Evolutionary conservation across 768 basidiomycete genomes (phyloP).

Genomic region (Cyclocybe cylindracea): DNA sequence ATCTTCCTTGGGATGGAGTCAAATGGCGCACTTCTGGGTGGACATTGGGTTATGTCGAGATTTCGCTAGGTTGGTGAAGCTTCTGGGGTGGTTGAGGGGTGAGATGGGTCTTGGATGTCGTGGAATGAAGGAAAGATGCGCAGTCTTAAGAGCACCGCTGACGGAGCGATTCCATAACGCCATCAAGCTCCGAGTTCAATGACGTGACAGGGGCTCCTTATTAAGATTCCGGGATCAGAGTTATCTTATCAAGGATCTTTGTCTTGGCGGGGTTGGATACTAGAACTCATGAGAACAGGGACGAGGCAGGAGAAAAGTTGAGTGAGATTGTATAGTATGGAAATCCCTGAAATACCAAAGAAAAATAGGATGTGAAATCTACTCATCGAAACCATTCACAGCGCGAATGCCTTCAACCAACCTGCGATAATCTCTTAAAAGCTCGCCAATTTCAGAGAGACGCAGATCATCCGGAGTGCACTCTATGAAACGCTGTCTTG

Average conservation of each 20-base stretch:
- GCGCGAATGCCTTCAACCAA: conserved; percentile 69
- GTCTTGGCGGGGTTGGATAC: no score
- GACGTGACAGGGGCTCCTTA: neutral
- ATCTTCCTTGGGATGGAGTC: neutral
- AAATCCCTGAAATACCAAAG: neutral
- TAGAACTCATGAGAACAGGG: neutral
- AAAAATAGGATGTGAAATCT: conserved; percentile 1
- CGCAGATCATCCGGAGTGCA: conserved; percentile 75
- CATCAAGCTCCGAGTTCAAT: neutral
- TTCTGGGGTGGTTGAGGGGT: neutral
- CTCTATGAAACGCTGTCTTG: conserved; percentile 69
- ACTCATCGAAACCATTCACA: conserved; percentile 57
- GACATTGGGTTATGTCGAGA: conserved; percentile 1
- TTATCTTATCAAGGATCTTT: no score
- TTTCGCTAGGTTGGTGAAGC: neutral
- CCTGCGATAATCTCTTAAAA: conserved; percentile 80
- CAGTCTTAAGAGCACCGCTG: conserved; percentile 1
- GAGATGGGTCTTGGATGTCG: neutral
- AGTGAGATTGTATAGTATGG: neutral
- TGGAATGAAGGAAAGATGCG: conserved; percentile 2
- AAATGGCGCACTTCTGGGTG: neutral
- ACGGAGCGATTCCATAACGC: conserved; percentile 4
- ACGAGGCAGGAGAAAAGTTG: neutral
- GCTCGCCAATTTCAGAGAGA: conserved; percentile 76
- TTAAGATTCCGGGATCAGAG: neutral